Conservation (phyloP, 2,329 filamentous ascomycete genomes). For the Clarireedia paspali region DNA sequence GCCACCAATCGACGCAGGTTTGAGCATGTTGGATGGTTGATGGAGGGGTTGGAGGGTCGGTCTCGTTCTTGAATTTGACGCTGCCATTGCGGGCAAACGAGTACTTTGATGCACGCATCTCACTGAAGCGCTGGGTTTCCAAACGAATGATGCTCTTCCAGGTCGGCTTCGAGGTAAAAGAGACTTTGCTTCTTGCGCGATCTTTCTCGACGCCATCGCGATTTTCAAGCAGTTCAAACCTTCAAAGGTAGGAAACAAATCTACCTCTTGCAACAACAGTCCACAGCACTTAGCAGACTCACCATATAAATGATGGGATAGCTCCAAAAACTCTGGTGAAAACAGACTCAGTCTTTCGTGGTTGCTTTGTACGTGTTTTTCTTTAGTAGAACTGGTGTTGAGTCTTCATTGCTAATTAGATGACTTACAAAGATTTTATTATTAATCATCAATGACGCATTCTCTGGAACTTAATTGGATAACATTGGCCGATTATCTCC, state of each 20-base stretch:
- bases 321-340: background rate
- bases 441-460: no score
- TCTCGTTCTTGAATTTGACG: conserved; percentile 38
- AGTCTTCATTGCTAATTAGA: no score
- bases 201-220: conserved; percentile 21
- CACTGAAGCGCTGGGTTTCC: conserved; percentile 25
- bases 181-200: conserved; percentile 16
- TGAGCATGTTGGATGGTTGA: conserved; percentile 34
- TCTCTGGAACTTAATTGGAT: no score
- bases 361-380: no score
- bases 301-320: background rate
- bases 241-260: background rate
- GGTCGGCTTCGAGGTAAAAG: conserved; percentile 21
- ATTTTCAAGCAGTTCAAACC: background rate
- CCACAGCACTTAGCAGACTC: background rate
- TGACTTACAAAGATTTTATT: no score
- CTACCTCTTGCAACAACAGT: background rate
- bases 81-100: conserved; percentile 38
- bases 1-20: conserved; percentile 30
- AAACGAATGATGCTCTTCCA: conserved; percentile 24
- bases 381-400: no score
- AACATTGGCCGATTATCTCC: no score
- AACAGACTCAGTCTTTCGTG: no score
- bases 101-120: conserved; percentile 37
- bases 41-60: conserved; percentile 36